A percentile compares a stretch with the other conserved stretches of the same genome.
These are phyloP conservation scores for Drosera capensis DNA, from an alignment of 148 eudicot species.

Conservation along the genomic window DNA sequence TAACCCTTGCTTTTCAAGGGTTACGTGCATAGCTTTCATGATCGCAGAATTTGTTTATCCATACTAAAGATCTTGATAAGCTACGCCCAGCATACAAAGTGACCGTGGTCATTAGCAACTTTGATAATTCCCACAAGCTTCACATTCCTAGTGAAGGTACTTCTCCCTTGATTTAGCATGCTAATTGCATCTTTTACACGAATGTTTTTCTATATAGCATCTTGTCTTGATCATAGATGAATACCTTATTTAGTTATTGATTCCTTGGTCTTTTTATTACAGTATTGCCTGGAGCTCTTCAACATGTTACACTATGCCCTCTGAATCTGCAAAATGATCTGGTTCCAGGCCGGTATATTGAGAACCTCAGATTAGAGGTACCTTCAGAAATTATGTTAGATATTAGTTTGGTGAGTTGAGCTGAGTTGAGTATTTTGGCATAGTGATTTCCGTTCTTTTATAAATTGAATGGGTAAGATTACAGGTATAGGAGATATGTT, in stretches of 20 bases:
- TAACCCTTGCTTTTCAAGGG: background rate
- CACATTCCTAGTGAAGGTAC: conserved; percentile 43
- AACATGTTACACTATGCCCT: conserved; percentile 11
- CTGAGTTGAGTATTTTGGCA: conserved; percentile 1
- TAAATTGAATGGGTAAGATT: no score
- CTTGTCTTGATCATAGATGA: background rate
- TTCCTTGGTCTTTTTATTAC: conserved; percentile 4
- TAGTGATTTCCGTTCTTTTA: no score
- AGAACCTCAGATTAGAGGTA: conserved; percentile 53
- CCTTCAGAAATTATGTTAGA: no score
- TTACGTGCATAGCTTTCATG: background rate
- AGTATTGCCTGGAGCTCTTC: conserved; percentile 44
- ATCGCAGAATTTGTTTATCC: conserved; percentile 27
- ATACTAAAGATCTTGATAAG: conserved; percentile 28
- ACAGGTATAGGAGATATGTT: no score
- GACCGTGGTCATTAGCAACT: conserved; percentile 18
- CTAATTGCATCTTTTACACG: no score
- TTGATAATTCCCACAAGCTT: conserved; percentile 15
- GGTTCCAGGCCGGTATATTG: conserved; percentile 34
- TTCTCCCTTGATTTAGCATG: background rate
- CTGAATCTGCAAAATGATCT: conserved; percentile 13
- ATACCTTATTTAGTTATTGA: background rate
- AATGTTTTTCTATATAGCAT: background rate
- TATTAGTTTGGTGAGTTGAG: background rate
- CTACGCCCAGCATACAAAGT: conserved; percentile 45